Conservation (phyloP, 805 yeast genomes). For the Cyberlindnera maclurae region DNA sequence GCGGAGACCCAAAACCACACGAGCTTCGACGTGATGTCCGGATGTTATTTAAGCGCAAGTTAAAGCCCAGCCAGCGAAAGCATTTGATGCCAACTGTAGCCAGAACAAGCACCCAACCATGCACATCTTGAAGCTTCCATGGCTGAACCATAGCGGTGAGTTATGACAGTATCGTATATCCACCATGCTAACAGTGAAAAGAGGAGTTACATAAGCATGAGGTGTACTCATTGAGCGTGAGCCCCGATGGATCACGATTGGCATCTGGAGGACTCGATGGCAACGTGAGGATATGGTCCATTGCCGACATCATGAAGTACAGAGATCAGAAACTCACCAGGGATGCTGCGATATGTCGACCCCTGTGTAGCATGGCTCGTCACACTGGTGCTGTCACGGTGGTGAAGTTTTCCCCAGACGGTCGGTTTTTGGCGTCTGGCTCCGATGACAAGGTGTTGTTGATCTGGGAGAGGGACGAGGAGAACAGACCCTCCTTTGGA, state of each 20-base stretch:
- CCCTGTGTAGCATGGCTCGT: conserved; percentile 85
- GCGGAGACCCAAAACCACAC: too few species aligned
- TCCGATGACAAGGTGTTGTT: conserved; percentile 89
- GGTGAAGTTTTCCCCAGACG: conserved; percentile 87
- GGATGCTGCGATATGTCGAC: conserved; percentile 35
- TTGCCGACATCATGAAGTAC: conserved; percentile 42
- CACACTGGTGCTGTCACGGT: conserved; percentile 97
- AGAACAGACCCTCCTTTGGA: conserved; percentile 55
- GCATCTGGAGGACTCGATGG: conserved; percentile 97
- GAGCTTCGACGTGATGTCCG: too few species aligned
- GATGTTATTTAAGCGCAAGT: too few species aligned
- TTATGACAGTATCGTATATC: too few species aligned
- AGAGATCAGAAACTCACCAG: conserved; percentile 17
- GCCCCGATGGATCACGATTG: conserved; percentile 73
- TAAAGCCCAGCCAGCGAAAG: neutral
- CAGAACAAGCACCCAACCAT: conserved; percentile 25
- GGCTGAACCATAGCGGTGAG: conserved; percentile 57
- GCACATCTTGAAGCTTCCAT: conserved; percentile 63
- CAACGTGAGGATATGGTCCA: conserved; percentile 84
- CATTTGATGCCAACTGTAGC: too few species aligned
- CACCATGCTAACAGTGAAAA: conserved; percentile 14
- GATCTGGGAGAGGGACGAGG: conserved; percentile 90
- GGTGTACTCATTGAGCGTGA: conserved; percentile 75
- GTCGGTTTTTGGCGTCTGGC: conserved; percentile 86
- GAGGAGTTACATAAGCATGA: conserved; percentile 81